Conservation (phyloP, 306 rosid genomes). For the Luffa acutangula region DNA sequence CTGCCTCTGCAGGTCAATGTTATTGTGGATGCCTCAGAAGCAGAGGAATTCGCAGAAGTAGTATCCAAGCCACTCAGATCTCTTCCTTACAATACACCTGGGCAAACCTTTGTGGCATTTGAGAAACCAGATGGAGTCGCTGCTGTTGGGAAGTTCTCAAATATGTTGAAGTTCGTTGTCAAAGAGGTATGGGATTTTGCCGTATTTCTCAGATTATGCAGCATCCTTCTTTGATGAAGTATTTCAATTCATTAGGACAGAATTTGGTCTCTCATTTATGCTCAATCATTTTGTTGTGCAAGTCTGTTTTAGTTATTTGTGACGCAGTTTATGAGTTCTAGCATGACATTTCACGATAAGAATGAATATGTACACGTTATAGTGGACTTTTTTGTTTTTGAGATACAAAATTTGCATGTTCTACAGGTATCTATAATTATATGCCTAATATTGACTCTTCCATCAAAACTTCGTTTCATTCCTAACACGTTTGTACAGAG, state of each 20-base stretch:
- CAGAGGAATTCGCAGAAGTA: conserved; percentile 70
- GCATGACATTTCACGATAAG: neutral
- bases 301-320: neutral
- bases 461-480: neutral
- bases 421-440: neutral
- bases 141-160: conserved; percentile 72
- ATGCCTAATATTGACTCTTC: neutral
- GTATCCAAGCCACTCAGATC: conserved; percentile 70
- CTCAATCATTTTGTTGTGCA: neutral
- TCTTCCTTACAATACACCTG: conserved; percentile 93
- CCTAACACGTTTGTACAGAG: neutral
- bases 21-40: conserved; percentile 77
- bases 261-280: neutral
- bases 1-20: conserved; percentile 50
- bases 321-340: neutral
- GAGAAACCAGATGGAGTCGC: conserved; percentile 82
- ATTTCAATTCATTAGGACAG: neutral
- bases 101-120: conserved; percentile 79
- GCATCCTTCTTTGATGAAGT: neutral
- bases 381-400: neutral
- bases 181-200: conserved; percentile 10
- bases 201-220: neutral
- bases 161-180: conserved; percentile 32
- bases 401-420: neutral
- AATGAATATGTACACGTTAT: neutral